Evolutionary conservation across 2,329 filamentous ascomycete genomes (phyloP), one percentile per base, ranked within the genome.

Genomic region (Trichoderma oligosporum): DNA sequence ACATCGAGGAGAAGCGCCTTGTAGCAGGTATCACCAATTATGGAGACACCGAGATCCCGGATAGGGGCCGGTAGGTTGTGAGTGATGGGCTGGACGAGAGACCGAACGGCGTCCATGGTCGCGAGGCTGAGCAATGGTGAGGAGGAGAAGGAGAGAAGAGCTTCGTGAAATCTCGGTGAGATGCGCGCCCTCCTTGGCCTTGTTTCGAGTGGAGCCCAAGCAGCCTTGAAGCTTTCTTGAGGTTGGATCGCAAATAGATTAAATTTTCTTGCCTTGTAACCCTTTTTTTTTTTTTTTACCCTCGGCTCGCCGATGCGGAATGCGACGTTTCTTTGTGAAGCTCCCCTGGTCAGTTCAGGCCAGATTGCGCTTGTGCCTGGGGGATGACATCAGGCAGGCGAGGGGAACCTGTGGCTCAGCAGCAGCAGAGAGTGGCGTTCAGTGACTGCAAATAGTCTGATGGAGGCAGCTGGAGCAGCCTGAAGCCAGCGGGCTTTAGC

Each of bases 21-120:
- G 83, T 97, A 96, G 84, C 94, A 99, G 60, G 79, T 74, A 29
- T 83, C 78, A 70, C 93, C 92, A 66, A 99, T 82, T 71, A 99
- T 85, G 62, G 87, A 88, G 66, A 87, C 76, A 67, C 88, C 87
- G 48, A 89, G 77, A 73, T 92, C 82, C 74, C 82, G 83, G 69
- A 96, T 80, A 12, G 89, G 89, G 31, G 77, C 76, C 18, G 91
- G 92, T 49, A 94, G 83, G 68, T 82, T 85, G 66, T 84, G 81
- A 49, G 88, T 89, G 68, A 92, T 79, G 58, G 88, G 87, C 66
- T 82, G 81, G 67, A 91, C 78, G 63, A 77, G 76, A 51, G 78
- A 78, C 67, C 82, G 82, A 59, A 87, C 69, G 62, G 78, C 68
- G 67, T 88, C 85, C 84, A 88, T 87, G 59, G 48, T 31, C 36